Conservation (phyloP, 768 basidiomycete species). For the Gyrodon lividus region DNA sequence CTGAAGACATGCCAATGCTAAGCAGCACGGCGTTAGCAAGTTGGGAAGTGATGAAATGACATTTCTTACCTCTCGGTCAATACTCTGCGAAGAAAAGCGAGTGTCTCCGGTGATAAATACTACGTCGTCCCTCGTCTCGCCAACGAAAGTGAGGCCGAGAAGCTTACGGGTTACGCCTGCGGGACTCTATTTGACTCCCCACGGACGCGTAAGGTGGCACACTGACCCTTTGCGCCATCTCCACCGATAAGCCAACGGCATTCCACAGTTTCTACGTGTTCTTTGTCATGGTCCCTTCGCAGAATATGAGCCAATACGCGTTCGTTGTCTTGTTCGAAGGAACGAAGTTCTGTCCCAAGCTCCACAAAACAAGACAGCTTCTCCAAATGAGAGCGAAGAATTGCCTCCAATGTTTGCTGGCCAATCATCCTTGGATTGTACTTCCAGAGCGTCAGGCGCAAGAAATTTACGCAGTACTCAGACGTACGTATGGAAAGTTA, state of each 20-base stretch:
- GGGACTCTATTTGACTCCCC: background rate
- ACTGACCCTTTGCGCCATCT: conserved; percentile 37
- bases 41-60: background rate
- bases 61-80: conserved; percentile 2
- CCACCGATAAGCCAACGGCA: conserved; percentile 35
- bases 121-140: conserved; percentile 31
- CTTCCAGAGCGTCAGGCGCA: background rate
- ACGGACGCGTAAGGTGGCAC: background rate
- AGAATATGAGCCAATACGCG: conserved; percentile 28
- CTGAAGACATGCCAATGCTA: conserved; percentile 1
- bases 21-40: background rate
- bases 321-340: conserved; percentile 34
- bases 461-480: background rate
- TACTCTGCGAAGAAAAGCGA: conserved; percentile 21
- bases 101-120: conserved; percentile 36
- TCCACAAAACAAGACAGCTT: conserved; percentile 31
- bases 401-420: conserved; percentile 29
- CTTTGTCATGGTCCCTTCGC: conserved; percentile 15
- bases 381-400: conserved; percentile 32
- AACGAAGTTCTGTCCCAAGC: conserved; percentile 32
- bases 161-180: conserved; percentile 34
- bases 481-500: conserved; percentile 4
- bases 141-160: conserved; percentile 37
- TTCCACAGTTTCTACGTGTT: conserved; percentile 13
- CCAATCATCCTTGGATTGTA: conserved; percentile 2